Percentiles rank a stretch among this genome's conserved stretches.
Evolutionary conservation across 2,329 filamentous ascomycete genomes (phyloP).

Genomic region (Apiospora malaysiana): DNA sequence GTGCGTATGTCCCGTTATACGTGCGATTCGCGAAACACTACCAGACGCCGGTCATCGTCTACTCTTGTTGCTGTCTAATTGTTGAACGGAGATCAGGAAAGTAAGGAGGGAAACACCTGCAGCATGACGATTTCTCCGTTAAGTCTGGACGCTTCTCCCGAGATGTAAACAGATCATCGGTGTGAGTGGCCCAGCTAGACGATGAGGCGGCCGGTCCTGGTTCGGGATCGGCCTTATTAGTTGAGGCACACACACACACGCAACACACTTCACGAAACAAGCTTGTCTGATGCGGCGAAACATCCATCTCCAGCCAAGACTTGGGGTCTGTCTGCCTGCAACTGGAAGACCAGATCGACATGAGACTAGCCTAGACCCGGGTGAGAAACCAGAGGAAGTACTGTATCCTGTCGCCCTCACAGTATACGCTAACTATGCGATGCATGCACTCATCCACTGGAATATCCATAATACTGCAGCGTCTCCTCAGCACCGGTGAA

Average conservation of each 20-base stretch:
- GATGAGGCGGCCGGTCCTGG: not conserved
- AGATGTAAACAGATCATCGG: conserved; percentile 13
- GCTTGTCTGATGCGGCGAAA: not conserved
- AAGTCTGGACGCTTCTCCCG: not conserved
- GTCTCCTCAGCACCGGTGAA: not conserved
- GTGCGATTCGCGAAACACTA: not conserved
- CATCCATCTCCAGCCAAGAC: not conserved
- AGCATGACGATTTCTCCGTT: not conserved
- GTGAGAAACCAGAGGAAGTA: too few species aligned
- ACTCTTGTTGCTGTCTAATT: not conserved
- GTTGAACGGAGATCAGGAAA: not conserved
- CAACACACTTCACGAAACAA: not conserved
- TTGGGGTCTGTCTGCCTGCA: not conserved
- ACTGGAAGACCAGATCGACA: not conserved
- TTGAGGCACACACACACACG: not conserved
- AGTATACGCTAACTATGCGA: not conserved
- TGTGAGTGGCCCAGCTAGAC: not conserved
- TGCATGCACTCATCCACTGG: not conserved
- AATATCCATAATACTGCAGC: too few species aligned
- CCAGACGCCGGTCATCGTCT: not conserved
- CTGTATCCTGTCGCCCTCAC: not conserved
- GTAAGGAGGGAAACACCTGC: not conserved
- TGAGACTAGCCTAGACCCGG: too few species aligned
- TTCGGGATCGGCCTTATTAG: not conserved
- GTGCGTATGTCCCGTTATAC: not conserved